Conservation (phyloP, 352 stramenopile genomes). For the Phytophthora pistaciae region DNA sequence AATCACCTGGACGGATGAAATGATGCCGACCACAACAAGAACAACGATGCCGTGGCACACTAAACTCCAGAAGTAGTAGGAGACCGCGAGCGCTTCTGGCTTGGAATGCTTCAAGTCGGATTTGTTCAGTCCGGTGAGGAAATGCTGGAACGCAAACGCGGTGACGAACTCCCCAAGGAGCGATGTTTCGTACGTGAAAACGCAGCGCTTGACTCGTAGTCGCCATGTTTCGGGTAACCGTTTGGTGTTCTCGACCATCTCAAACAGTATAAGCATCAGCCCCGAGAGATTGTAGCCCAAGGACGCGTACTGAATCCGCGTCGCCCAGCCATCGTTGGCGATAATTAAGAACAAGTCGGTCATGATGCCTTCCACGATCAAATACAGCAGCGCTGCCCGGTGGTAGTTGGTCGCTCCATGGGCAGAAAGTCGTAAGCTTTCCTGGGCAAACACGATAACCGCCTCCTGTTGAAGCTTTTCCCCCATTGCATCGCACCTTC, state of each 20-base stretch:
- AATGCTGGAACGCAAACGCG: slow-evolving; percentile 10
- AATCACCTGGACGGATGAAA: slow-evolving; percentile 5
- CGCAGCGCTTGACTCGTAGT: slow-evolving; percentile 14
- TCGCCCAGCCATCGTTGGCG: slow-evolving; percentile 19
- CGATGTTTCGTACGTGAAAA: slow-evolving; percentile 28
- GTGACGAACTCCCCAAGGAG: slow-evolving; percentile 20
- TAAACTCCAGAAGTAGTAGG: slow-evolving; percentile 31
- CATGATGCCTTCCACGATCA: slow-evolving; percentile 35
- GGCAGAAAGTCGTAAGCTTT: slow-evolving; percentile 25
- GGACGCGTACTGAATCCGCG: slow-evolving; percentile 27
- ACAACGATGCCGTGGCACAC: slow-evolving; percentile 25
- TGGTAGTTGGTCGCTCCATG: slow-evolving; percentile 29
- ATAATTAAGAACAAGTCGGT: slow-evolving; percentile 33
- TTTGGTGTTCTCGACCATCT: slow-evolving; percentile 31
- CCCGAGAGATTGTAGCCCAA: slow-evolving; percentile 36
- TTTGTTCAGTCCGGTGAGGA: slow-evolving; percentile 25
- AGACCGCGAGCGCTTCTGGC: slow-evolving; percentile 22
- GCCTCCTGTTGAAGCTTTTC: slow-evolving; percentile 3
- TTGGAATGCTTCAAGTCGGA: slow-evolving; percentile 24
- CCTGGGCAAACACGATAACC: slow-evolving; percentile 24
- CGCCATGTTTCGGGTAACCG: slow-evolving; percentile 13
- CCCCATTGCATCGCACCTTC: slow-evolving; percentile 13
- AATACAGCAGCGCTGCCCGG: slow-evolving; percentile 19
- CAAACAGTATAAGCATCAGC: slow-evolving; percentile 32
- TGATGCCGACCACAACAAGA: slow-evolving; percentile 21